These are phyloP conservation scores for Colletotrichum chlorophyti DNA, from an alignment of 2,329 filamentous ascomycete species.

Conservation along the genomic window DNA sequence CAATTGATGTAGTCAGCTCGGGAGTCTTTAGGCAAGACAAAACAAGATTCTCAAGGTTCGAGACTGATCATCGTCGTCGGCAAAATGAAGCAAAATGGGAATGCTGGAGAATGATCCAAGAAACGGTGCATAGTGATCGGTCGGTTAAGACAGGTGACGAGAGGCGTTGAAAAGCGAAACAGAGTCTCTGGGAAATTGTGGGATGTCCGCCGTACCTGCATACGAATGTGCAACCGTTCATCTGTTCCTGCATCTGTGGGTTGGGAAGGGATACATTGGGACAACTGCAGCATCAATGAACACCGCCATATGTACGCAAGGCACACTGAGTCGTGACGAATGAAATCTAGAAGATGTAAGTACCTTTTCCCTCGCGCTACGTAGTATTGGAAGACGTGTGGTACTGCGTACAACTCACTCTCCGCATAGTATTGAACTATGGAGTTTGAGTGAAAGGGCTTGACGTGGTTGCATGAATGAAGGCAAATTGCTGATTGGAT, in stretches of 20 bases:
- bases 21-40: too few relatives aligned
- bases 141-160: neutral
- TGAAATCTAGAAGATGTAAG: neutral
- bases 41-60: too few relatives aligned
- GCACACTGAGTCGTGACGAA: conserved; percentile 3
- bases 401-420: too few relatives aligned
- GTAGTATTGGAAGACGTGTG: too few relatives aligned
- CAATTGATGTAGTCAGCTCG: too few relatives aligned
- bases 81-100: too few relatives aligned
- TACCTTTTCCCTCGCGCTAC: conserved; percentile 14
- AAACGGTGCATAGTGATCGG: neutral
- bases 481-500: conserved; percentile 28
- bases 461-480: conserved; percentile 23
- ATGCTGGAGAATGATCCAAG: too few relatives aligned
- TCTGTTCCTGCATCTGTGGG: conserved; percentile 28
- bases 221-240: conserved; percentile 17
- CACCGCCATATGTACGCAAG: conserved; percentile 26
- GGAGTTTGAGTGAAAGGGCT: conserved; percentile 4
- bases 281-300: conserved; percentile 1
- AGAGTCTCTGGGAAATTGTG: neutral
- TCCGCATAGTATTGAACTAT: too few relatives aligned
- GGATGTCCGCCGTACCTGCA: conserved; percentile 25
- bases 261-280: conserved; percentile 2
- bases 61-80: too few relatives aligned
- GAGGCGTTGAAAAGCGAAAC: neutral